phyloP scores from a whole-genome alignment of 306 rosid species.

The Glycine soja region DNA sequence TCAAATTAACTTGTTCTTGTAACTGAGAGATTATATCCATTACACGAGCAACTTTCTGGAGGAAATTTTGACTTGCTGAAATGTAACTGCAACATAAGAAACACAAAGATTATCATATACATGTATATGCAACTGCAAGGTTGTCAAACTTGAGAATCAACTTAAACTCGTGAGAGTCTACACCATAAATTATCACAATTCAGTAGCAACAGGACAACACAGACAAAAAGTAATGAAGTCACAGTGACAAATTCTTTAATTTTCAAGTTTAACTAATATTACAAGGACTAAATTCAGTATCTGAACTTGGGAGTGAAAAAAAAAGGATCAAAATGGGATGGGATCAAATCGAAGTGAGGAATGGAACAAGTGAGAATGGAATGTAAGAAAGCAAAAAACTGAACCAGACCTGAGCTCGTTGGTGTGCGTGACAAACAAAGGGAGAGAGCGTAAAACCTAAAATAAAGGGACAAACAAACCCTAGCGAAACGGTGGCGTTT shows the following conservation, averaged over 20 bases:
- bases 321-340: no score
- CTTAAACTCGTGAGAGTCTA: background rate
- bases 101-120: background rate
- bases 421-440: no score
- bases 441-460: background rate
- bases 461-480: background rate
- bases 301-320: background rate
- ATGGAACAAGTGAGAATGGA: no score
- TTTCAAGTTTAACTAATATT: background rate
- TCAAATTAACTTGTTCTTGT: slow-evolving; percentile 79
- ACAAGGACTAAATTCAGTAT: background rate
- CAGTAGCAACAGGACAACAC: background rate
- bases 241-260: background rate
- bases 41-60: slow-evolving; percentile 9
- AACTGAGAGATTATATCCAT: slow-evolving; percentile 94
- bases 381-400: no score
- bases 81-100: slow-evolving; percentile 33
- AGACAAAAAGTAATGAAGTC: background rate
- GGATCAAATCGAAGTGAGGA: no score
- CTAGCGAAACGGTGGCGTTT: background rate
- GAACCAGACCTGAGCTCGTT: no score
- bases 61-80: background rate
- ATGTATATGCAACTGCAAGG: background rate
- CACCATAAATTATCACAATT: background rate
- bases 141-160: background rate